Evolutionary conservation across 208 protist genomes (phyloP).

Genomic region (Spongospora subterranea): DNA sequence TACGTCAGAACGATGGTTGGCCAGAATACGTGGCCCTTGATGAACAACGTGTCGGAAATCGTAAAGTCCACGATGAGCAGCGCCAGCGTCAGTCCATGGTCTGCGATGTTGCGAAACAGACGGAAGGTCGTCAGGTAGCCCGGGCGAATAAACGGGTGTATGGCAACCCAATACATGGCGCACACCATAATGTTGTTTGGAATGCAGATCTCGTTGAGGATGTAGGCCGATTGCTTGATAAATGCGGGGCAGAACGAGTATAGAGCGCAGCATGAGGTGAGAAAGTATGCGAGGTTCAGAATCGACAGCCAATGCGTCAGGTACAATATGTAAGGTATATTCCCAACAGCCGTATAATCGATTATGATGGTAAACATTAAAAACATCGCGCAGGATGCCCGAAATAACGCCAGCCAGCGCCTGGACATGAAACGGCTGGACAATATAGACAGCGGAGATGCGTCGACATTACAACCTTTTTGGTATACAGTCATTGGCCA

Average conservation of each 20-base stretch:
- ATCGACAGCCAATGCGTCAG: slow-evolving; percentile 10
- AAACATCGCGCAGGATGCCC: background rate
- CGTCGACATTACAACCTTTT: too few relatives aligned
- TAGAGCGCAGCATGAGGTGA: background rate
- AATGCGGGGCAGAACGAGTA: too few relatives aligned
- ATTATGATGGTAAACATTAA: background rate
- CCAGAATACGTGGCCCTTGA: background rate
- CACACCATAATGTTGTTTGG: slow-evolving; percentile 10
- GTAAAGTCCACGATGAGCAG: background rate
- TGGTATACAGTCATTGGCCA: too few relatives aligned
- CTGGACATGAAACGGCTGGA: background rate
- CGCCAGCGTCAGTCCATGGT: slow-evolving; percentile 3
- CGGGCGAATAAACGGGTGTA: background rate
- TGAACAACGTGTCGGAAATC: background rate
- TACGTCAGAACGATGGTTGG: background rate
- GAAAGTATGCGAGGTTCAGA: slow-evolving; percentile 1
- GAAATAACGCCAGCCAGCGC: background rate
- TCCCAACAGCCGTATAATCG: background rate
- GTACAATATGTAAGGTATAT: background rate
- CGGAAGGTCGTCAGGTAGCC: background rate
- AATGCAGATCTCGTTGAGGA: slow-evolving; percentile 6
- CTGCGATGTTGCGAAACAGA: background rate
- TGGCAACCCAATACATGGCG: background rate
- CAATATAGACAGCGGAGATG: background rate
- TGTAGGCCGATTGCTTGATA: background rate